phyloP scores from a whole-genome alignment of 192 early-diverging fungal genomes.

The Cetraspora pellucida region DNA sequence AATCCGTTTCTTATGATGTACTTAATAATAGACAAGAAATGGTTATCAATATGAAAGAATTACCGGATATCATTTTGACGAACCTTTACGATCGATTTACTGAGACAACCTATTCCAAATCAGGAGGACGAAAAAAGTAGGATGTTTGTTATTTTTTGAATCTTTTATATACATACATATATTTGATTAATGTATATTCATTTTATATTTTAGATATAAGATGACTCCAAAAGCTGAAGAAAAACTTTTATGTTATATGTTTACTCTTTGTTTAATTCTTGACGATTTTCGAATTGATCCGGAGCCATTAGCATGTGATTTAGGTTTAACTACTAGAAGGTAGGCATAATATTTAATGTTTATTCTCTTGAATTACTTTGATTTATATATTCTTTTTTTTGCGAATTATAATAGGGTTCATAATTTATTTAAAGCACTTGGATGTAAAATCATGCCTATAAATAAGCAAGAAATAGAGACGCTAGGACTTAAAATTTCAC shows the following conservation, averaged over 20 bases:
- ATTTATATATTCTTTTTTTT: constrained; percentile 28
- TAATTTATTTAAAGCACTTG: constrained; percentile 48
- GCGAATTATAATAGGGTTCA: constrained; percentile 49
- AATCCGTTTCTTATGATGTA: constrained; percentile 44
- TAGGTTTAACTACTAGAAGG: constrained; percentile 36
- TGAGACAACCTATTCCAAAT: constrained; percentile 45
- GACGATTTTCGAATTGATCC: constrained; percentile 73
- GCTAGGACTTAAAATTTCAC: constrained; percentile 11
- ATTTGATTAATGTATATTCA: constrained; percentile 5
- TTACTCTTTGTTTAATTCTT: constrained; percentile 69
- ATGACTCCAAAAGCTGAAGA: constrained; percentile 69
- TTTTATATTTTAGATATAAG: constrained; percentile 36
- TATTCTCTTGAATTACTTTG: neutral
- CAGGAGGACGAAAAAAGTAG: neutral
- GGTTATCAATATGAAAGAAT: constrained; percentile 49
- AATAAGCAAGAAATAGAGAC: constrained; percentile 41
- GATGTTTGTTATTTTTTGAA: neutral
- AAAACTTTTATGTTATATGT: constrained; percentile 77
- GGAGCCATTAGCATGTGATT: constrained; percentile 61
- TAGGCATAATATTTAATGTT: neutral
- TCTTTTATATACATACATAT: too few species aligned
- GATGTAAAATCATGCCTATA: constrained; percentile 48
- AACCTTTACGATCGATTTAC: constrained; percentile 67
- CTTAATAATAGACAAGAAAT: constrained; percentile 53
- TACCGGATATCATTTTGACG: constrained; percentile 61